phyloP scores from a whole-genome alignment of 2,329 filamentous ascomycete species.

The Phyllosticta citriasiana region DNA sequence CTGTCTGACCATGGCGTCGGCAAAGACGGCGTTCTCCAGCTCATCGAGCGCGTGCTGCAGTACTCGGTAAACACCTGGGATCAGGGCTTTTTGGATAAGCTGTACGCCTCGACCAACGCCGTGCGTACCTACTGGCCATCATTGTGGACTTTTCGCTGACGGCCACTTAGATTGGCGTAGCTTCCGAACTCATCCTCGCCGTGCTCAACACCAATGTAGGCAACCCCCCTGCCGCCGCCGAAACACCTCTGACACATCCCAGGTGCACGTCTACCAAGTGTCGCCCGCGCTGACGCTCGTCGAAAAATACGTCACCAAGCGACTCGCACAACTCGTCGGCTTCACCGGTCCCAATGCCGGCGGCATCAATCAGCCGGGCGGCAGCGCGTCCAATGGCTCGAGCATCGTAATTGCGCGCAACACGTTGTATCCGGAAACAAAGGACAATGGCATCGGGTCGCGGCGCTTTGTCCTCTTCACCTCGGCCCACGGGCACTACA shows the following conservation, averaged over 20 bases:
- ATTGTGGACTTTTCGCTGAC: not conserved
- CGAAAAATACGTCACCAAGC: slow-evolving; percentile 70
- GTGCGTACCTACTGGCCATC: slow-evolving; percentile 32
- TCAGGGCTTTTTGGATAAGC: slow-evolving; percentile 90
- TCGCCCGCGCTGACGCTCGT: slow-evolving; percentile 80
- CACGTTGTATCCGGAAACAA: slow-evolving; percentile 69
- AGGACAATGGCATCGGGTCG: slow-evolving; percentile 56
- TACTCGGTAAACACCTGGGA: slow-evolving; percentile 99
- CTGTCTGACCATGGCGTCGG: slow-evolving; percentile 29
- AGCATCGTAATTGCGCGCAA: slow-evolving; percentile 84
- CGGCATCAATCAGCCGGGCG: slow-evolving; percentile 69
- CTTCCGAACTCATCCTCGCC: slow-evolving; percentile 74
- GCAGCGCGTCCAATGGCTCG: slow-evolving; percentile 73
- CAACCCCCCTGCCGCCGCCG: not conserved
- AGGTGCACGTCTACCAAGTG: slow-evolving; percentile 86
- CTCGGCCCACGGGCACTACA: slow-evolving; percentile 84
- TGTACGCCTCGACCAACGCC: slow-evolving; percentile 84
- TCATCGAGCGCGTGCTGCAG: slow-evolving; percentile 59
- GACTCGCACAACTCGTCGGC: slow-evolving; percentile 68
- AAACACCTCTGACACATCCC: not conserved
- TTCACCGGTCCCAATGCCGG: slow-evolving; percentile 58
- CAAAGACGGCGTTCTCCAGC: slow-evolving; percentile 32
- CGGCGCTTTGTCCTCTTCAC: slow-evolving; percentile 75
- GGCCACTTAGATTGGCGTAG: slow-evolving; percentile 56
- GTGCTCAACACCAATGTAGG: slow-evolving; percentile 79